Base-by-base conservation (phyloP, 1,284 basidiomycete genomes). In the Ustilago crameri region DNA sequence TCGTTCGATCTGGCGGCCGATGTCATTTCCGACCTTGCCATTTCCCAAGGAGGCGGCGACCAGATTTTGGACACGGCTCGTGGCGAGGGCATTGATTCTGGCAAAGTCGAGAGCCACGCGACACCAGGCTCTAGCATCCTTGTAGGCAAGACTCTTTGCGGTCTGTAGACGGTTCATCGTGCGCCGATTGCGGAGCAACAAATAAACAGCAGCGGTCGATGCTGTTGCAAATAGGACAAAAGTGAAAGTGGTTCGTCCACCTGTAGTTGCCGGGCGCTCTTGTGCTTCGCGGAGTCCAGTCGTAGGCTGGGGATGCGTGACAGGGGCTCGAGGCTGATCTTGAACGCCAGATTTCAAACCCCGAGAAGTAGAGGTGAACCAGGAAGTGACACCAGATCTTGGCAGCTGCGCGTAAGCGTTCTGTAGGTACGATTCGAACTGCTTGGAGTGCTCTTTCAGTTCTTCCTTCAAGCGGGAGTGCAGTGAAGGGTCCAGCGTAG, bases 31-130 rank as follows among this genome's bases (percentile, higher is more conserved):
- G 7, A 57, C 68, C 34, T 57, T 46, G 14, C 62, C 68, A 26
- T 60, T 57, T 2, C 55, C 57, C 20, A 72, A 45, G 8, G 55
- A 54, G 0, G 58, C 56, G 5, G 51, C 57, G 10, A 66, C 55
- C 9, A 72, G 44, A 24, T 62, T 57, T 46, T 72, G 55, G 0
- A 66, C 59, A 8, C 54, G 58, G 20, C 63, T 56, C 22, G 59
- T 58, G 8, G 69, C 60, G 5, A 66, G 51, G 2, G 69, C 69
- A 44, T 72, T 72, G 51, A 72, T 62, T 15, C 43, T 62, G 48
- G 69, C 69, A 30, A 72, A 61, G 41, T 66, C 59, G 23, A 72
- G 55, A 9, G 69, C 69, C 12, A 72, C 69, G n/a, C 55, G 60
- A 9, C 69, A 59, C 69, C 69, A 72, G n/a, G 69, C 69, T 12